Evolutionary conservation across 805 yeast species (phyloP), one percentile per base, ranked within the genome.

Genomic region (Candida anglica): DNA sequence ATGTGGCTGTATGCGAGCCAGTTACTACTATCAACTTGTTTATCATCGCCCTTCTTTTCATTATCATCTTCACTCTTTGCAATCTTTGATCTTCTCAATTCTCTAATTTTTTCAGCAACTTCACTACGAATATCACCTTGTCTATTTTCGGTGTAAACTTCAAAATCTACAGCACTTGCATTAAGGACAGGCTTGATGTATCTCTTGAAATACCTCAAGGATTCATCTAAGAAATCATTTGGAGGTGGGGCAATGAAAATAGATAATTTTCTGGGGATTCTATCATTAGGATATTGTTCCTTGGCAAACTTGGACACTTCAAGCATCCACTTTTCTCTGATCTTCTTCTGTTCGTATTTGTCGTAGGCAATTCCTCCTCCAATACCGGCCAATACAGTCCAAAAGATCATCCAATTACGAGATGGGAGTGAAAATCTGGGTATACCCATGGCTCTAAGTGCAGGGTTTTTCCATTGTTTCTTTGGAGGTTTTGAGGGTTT

Each of bases 211-310:
- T 85, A 73, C 40, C 72, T 75, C 58, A 84, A 52, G 8, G 91
- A 77, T 37, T 79, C 81, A 27, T 81, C 93, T 31, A 91, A 60
- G 46, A 77, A 86, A 54, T 91, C 97, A 48, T 86, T 85, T 15
- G 98, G 98, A 6, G 98, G 97, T n/a, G 98, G 98, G 0, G 96
- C 95, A 37, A 89, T 73, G 54, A 81, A 89, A 2, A 93, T 79
- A 2, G 85, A 77, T 30, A 93, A 64, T 46, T 81, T 85, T 39
- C 98, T 71, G 2, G 96, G 86, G 15, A 73, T 48, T 34, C 71
- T 68, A 37, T 74, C 61, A 1, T 78, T 57, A 2, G 55, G 52
- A 13, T 74, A 72, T 18, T 55, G 34, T 32, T 55, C 66, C 17
- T 73, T 53, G 10, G 91, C 76, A 28, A 73, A 54, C 11, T 56